Evolutionary conservation across 2,329 filamentous ascomycete genomes (phyloP).

Genomic region (Sphaerostilbella broomeana): DNA sequence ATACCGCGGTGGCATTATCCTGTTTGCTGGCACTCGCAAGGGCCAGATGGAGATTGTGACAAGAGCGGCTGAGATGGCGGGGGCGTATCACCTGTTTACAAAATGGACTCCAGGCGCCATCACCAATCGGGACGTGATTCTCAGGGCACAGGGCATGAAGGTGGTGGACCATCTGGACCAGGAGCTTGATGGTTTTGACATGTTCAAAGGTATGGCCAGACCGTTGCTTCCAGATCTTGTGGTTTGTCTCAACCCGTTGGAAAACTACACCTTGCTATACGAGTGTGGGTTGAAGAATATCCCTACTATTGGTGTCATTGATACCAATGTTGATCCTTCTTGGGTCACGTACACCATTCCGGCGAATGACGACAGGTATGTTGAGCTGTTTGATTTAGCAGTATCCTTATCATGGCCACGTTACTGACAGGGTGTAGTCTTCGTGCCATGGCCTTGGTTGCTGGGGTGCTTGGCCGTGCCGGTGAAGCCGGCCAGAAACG

Average conservation of each 20-base stretch:
- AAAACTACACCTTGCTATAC: slow-evolving; percentile 85
- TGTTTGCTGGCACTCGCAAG: slow-evolving; percentile 82
- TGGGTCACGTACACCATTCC: slow-evolving; percentile 97
- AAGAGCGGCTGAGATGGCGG: slow-evolving; percentile 68
- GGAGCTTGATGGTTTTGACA: slow-evolving; percentile 53
- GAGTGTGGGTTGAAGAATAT: slow-evolving; percentile 86
- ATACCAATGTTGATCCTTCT: slow-evolving; percentile 86
- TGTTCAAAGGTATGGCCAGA: slow-evolving; percentile 54
- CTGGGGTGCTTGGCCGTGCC: slow-evolving; percentile 76
- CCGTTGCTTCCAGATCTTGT: slow-evolving; percentile 83
- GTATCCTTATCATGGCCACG: background rate
- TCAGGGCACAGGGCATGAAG: slow-evolving; percentile 61
- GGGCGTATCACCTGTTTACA: slow-evolving; percentile 82
- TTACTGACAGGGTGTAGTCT: slow-evolving; percentile 47
- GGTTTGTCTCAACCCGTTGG: slow-evolving; percentile 83
- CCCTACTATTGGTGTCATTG: slow-evolving; percentile 89
- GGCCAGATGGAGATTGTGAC: slow-evolving; percentile 79
- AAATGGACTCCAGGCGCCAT: slow-evolving; percentile 89
- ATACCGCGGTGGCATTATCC: slow-evolving; percentile 71
- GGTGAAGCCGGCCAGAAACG: slow-evolving; percentile 68
- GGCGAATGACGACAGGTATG: slow-evolving; percentile 87
- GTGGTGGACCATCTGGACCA: slow-evolving; percentile 73
- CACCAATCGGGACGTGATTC: slow-evolving; percentile 86
- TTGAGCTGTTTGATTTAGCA: slow-evolving; percentile 2
- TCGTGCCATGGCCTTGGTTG: slow-evolving; percentile 73